Conservation (phyloP, 1,139 yeast species). For the Lizanozyma gosingica region DNA sequence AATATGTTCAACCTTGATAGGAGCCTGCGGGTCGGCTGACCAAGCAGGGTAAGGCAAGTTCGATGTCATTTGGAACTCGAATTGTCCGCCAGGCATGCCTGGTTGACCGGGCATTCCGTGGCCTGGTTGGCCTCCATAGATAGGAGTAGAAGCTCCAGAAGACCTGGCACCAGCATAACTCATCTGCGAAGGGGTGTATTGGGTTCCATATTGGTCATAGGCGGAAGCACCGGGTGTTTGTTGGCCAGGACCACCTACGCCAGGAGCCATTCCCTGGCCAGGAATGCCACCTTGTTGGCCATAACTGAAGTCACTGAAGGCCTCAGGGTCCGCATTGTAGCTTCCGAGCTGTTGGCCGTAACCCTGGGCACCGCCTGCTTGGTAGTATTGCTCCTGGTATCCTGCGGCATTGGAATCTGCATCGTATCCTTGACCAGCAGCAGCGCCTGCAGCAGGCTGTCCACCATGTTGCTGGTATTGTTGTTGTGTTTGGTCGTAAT, state of each 20-base stretch:
- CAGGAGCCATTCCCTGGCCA: not conserved
- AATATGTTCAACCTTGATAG: constrained; percentile 78
- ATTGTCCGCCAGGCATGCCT: constrained; percentile 29
- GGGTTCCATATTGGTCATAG: constrained; percentile 73
- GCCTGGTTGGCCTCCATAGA: constrained; percentile 50
- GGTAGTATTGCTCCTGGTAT: constrained; percentile 19
- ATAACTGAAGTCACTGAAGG: constrained; percentile 69
- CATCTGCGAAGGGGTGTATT: constrained; percentile 75
- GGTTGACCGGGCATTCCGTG: not conserved
- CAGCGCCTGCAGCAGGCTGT: constrained; percentile 14
- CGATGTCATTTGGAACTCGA: constrained; percentile 36
- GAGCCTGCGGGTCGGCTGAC: constrained; percentile 87
- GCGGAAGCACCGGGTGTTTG: constrained; percentile 58
- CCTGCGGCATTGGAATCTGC: constrained; percentile 22
- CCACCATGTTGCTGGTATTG: constrained; percentile 11
- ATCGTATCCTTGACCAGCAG: constrained; percentile 13
- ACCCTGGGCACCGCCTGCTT: constrained; percentile 28
- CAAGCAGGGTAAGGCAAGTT: constrained; percentile 86
- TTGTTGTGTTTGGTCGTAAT: constrained; percentile 14
- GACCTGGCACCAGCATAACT: constrained; percentile 79
- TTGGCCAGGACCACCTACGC: constrained; percentile 31
- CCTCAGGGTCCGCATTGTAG: constrained; percentile 58
- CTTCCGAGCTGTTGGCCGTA: constrained; percentile 42
- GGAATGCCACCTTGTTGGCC: constrained; percentile 21
- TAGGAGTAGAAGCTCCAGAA: constrained; percentile 94